Conservation (phyloP, 495 filamentous ascomycete species). For the Thermochaetoides thermophila region DNA sequence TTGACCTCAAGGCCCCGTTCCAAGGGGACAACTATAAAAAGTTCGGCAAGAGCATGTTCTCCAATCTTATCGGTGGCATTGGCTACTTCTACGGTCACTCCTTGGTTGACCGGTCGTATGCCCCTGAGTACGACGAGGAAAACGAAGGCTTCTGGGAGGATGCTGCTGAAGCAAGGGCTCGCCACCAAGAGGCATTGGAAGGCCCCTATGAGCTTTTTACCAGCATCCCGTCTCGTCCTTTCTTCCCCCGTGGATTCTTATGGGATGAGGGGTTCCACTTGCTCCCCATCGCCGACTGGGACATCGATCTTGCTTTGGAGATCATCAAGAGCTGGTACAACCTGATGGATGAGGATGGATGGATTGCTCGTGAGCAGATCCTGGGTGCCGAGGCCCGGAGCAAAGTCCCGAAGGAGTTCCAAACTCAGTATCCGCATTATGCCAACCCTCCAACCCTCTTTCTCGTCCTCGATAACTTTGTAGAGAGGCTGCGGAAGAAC, state of each 20-base stretch:
- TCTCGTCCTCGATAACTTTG: slow-evolving; percentile 66
- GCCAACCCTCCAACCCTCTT: slow-evolving; percentile 97
- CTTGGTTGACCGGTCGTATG: slow-evolving; percentile 78
- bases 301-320: slow-evolving; percentile 79
- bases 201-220: slow-evolving; percentile 85
- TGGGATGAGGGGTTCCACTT: slow-evolving; percentile 99
- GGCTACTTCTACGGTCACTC: slow-evolving; percentile 86
- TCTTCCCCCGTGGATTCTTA: slow-evolving; percentile 91
- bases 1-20: slow-evolving; percentile 66
- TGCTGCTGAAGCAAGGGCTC: slow-evolving; percentile 51
- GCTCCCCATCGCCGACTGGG: slow-evolving; percentile 83
- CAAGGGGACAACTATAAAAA: slow-evolving; percentile 51
- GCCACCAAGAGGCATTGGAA: slow-evolving; percentile 50
- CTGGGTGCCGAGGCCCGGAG: slow-evolving; percentile 85
- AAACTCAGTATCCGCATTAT: slow-evolving; percentile 92
- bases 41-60: slow-evolving; percentile 83
- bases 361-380: slow-evolving; percentile 96
- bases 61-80: slow-evolving; percentile 86
- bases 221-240: slow-evolving; percentile 82
- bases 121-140: slow-evolving; percentile 85
- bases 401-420: slow-evolving; percentile 93
- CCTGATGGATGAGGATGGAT: slow-evolving; percentile 91
- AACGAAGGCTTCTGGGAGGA: slow-evolving; percentile 97
- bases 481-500: slow-evolving; percentile 48
- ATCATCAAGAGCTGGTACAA: slow-evolving; percentile 93